A percentile compares a stretch with the other conserved stretches of the same genome.
Evolutionary conservation across 495 filamentous ascomycete species (phyloP).

Genomic region (Aspergillus kassunensis): DNA sequence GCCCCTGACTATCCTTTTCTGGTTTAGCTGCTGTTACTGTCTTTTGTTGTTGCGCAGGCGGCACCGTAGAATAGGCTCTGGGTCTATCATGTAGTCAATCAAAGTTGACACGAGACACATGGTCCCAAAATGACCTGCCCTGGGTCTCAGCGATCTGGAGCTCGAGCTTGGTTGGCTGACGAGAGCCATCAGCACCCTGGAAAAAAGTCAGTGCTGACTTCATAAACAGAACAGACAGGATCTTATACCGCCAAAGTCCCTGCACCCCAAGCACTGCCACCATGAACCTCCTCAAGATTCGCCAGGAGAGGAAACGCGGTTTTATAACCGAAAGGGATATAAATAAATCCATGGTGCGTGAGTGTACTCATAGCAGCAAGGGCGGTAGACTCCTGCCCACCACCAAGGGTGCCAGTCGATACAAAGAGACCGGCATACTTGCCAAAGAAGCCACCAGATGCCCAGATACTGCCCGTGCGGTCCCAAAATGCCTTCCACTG

Average conservation of each 20-base stretch:
- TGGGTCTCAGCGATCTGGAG: constrained; percentile 73
- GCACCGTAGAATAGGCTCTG: constrained; percentile 31
- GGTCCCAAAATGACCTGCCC: constrained; percentile 82
- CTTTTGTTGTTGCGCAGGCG: constrained; percentile 18
- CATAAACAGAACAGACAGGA: neutral
- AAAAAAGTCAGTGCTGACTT: constrained; percentile 10
- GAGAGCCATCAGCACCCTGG: constrained; percentile 70
- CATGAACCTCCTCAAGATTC: constrained; percentile 71
- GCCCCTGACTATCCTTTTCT: constrained; percentile 24
- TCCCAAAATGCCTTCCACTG: constrained; percentile 96
- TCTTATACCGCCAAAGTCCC: constrained; percentile 80
- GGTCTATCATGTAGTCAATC: constrained; percentile 75
- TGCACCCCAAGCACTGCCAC: constrained; percentile 89
- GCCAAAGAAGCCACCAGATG: constrained; percentile 69
- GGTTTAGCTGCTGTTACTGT: constrained; percentile 16
- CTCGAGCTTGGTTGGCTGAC: constrained; percentile 72
- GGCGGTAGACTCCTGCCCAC: constrained; percentile 89
- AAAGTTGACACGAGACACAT: constrained; percentile 67
- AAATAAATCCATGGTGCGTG: constrained; percentile 91
- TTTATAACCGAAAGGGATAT: constrained; percentile 90
- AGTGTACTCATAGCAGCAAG: constrained; percentile 82
- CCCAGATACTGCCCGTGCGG: constrained; percentile 71
- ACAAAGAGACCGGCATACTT: constrained; percentile 94
- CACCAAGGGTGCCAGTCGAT: constrained; percentile 74
- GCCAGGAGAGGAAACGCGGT: constrained; percentile 65